phyloP scores from a whole-genome alignment of 1,284 basidiomycete genomes.

The Tremellales sp. region DNA sequence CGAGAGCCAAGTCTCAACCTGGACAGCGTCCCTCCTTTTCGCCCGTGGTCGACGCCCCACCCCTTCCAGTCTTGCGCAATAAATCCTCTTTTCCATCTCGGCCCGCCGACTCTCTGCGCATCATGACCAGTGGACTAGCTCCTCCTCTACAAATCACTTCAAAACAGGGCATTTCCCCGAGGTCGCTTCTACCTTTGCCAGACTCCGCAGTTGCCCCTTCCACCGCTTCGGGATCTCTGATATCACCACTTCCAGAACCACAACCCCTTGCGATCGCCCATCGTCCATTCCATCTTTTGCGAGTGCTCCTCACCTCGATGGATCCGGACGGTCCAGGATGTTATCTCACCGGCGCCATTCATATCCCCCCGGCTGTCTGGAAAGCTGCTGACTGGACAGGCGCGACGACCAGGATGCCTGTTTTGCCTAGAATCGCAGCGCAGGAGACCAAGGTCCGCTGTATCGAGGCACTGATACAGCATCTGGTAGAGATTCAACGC shows the following conservation, averaged over 20 bases:
- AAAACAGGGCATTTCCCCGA: constrained; percentile 4
- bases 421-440: constrained; percentile 29
- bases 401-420: constrained; percentile 4
- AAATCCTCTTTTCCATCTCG: constrained; percentile 23
- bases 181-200: constrained; percentile 12
- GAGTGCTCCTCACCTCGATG: constrained; percentile 71
- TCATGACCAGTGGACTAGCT: constrained; percentile 14
- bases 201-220: constrained; percentile 6
- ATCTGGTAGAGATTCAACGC: constrained; percentile 26
- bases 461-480: constrained; percentile 26
- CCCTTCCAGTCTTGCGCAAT: constrained; percentile 8
- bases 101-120: too few relatives aligned
- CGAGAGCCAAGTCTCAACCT: constrained; percentile 39
- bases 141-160: constrained; percentile 15
- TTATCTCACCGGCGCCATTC: constrained; percentile 80
- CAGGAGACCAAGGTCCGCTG: constrained; percentile 35
- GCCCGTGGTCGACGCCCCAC: neutral
- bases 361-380: constrained; percentile 88
- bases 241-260: constrained; percentile 34
- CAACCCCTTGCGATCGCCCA: constrained; percentile 66
- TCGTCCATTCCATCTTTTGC: constrained; percentile 88
- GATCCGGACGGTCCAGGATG: constrained; percentile 71
- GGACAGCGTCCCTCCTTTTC: constrained; percentile 28
- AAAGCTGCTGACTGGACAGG: constrained; percentile 20
- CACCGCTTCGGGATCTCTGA: constrained; percentile 13